phyloP scores from a whole-genome alignment of 2,329 filamentous ascomycete species.

The Trichoderma hamatum region DNA sequence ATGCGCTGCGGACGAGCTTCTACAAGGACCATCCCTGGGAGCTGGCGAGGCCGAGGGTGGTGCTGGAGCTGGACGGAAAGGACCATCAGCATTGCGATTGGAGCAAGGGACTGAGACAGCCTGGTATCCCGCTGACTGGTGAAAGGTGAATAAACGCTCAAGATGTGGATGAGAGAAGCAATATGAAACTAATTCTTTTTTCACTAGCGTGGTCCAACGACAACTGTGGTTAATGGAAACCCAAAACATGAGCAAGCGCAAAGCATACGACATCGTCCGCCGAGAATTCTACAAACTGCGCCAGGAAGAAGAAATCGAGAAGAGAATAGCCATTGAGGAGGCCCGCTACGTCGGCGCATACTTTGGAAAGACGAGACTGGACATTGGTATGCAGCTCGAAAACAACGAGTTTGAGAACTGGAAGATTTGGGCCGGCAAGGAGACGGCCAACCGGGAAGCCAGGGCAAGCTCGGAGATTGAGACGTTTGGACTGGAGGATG shows the following conservation, averaged over 20 bases:
- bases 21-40: slow-evolving; percentile 98
- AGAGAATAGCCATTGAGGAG: slow-evolving; percentile 84
- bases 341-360: slow-evolving; percentile 82
- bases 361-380: slow-evolving; percentile 76
- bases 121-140: slow-evolving; percentile 75
- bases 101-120: slow-evolving; percentile 74
- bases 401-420: slow-evolving; percentile 78
- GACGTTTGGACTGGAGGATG: slow-evolving; percentile 45
- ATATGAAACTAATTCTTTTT: background rate
- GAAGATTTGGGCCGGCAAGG: slow-evolving; percentile 73
- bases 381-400: slow-evolving; percentile 82
- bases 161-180: background rate
- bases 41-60: slow-evolving; percentile 80
- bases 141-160: slow-evolving; percentile 65
- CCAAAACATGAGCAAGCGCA: slow-evolving; percentile 59
- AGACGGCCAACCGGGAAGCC: slow-evolving; percentile 48
- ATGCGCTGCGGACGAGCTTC: slow-evolving; percentile 77
- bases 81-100: slow-evolving; percentile 78
- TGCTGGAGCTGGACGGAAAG: slow-evolving; percentile 84
- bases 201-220: slow-evolving; percentile 82
- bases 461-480: slow-evolving; percentile 48
- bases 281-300: slow-evolving; percentile 88
- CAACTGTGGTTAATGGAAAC: slow-evolving; percentile 83
- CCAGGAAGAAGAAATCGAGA: slow-evolving; percentile 79
- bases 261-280: slow-evolving; percentile 84